These are phyloP conservation scores for Erysimum cheiri DNA, from an alignment of 441 rosid genomes.

Conservation along the genomic window DNA sequence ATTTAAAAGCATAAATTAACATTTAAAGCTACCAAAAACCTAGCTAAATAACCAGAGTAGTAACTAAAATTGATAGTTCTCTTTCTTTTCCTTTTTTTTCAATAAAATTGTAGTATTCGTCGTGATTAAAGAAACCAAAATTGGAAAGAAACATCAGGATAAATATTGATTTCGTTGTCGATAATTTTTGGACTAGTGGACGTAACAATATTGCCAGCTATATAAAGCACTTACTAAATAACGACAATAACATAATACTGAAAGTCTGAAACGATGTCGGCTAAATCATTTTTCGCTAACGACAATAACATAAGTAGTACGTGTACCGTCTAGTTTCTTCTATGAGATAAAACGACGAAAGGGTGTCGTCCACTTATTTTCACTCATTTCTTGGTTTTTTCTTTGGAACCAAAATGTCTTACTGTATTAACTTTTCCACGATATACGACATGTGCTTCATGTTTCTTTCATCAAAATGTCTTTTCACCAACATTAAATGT, in stretches of 20 bases:
- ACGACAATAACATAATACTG: no score
- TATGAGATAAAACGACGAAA: constrained; percentile 28
- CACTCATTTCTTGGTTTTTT: constrained; percentile 20
- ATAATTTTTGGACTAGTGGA: constrained; percentile 11
- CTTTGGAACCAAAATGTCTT: constrained; percentile 19
- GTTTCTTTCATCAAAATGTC: constrained; percentile 24
- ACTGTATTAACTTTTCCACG: constrained; percentile 13
- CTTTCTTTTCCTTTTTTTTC: neutral
- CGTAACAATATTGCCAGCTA: constrained; percentile 35
- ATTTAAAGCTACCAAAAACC: neutral
- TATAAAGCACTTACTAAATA: constrained; percentile 20
- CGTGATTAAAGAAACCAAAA: constrained; percentile 11
- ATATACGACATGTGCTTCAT: constrained; percentile 37
- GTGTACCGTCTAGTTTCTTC: constrained; percentile 35
- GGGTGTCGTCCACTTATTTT: constrained; percentile 19
- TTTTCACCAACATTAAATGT: neutral
- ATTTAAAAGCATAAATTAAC: neutral
- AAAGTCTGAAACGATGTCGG: constrained; percentile 12
- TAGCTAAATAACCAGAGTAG: neutral
- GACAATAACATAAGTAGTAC: constrained; percentile 20
- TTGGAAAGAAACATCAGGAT: constrained; percentile 28
- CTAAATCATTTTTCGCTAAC: neutral
- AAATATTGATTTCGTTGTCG: constrained; percentile 15
- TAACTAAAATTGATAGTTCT: constrained; percentile 14
- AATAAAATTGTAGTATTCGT: neutral